Evolutionary conservation across 2,329 filamentous ascomycete species (phyloP), one percentile per base, ranked within the genome.

Genomic region (Cadophora luteo-olivacea): DNA sequence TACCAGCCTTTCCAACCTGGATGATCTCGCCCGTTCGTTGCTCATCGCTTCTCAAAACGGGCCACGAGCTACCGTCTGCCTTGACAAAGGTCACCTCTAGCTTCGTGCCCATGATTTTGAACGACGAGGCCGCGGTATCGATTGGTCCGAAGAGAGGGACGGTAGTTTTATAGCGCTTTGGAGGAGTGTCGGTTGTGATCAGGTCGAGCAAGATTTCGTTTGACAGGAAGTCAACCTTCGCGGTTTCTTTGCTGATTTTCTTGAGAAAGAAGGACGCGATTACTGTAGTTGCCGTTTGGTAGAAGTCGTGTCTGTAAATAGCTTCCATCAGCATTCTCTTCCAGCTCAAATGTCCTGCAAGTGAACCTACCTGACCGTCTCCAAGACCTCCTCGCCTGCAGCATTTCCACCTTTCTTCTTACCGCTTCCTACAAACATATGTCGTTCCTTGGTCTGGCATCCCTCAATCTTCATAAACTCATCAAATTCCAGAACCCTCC

Each of bases 391-490:
- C 81, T 97, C 93, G 0, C 85, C 87, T 49, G 79, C 77, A 54
- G 77, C 65, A 49, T 78, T 79, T 79, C 81, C 73, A 78, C 78
- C 83, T 80, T 93, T 92, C 75, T 87, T 88, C 73, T 89, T 85
- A 7, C 88, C 92, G 72, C 86, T 91, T 4, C 92, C 92, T 41
- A 98, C 86, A 77, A 97, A 99, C 73, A 97, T 81, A 83, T 99
- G 96, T 69, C 87, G 85, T 54, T 85, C 83, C 81, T 94, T 96
- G 54, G 91, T 94, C 79, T 89, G 89, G 82, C 96, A 99, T 0
- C 96, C 96, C 75, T 92, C 89, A 69, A 99, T 95, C 81, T 92
- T 96, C 90, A 99, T 90, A 81, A 99, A 99, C 80, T 98, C 91
- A 79, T 99, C 94, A 80, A 99, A 99, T 78, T 99, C 96, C 68